These are phyloP conservation scores for Malus hybrid DNA, from an alignment of 331 rosid species.

Conservation along the genomic window DNA sequence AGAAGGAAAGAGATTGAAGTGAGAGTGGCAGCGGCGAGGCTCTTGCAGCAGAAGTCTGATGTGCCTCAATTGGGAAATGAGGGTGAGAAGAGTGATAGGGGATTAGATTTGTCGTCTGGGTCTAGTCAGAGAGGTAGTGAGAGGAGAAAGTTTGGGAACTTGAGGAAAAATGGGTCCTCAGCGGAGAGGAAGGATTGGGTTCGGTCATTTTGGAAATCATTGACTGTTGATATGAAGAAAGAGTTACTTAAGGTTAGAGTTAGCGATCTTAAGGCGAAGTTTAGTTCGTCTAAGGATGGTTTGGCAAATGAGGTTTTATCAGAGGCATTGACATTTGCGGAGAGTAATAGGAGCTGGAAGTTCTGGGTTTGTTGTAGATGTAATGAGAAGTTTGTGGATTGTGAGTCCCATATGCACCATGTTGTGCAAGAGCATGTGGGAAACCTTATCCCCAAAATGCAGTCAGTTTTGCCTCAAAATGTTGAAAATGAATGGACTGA, in stretches of 20 bases:
- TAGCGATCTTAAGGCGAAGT: conserved; percentile 58
- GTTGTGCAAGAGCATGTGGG: conserved; percentile 79
- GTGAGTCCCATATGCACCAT: conserved; percentile 70
- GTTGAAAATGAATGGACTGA: conserved; percentile 72
- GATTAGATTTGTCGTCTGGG: conserved; percentile 43
- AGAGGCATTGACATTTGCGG: conserved; percentile 65
- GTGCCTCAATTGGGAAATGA: conserved; percentile 41
- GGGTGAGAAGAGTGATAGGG: conserved; percentile 46
- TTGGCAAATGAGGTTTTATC: conserved; percentile 46
- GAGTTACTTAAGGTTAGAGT: conserved; percentile 59
- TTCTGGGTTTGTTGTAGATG: conserved; percentile 85
- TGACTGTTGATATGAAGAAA: conserved; percentile 58
- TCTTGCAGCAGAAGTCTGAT: conserved; percentile 75
- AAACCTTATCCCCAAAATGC: conserved; percentile 63
- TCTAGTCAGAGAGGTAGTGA: conserved; percentile 61
- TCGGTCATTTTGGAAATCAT: conserved; percentile 55
- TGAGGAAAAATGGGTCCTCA: conserved; percentile 51
- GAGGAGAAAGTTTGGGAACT: conserved; percentile 44
- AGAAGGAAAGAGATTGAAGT: conserved; percentile 84
- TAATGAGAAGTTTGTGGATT: conserved; percentile 40
- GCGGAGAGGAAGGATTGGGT: conserved; percentile 78
- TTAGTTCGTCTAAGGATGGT: conserved; percentile 58
- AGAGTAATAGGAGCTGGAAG: conserved; percentile 63
- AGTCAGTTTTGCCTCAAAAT: conserved; percentile 64
- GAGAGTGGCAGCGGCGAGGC: conserved; percentile 78